Evolutionary conservation across 202 grass and related monocot genomes (phyloP), one percentile per base, ranked within the genome.

Genomic region (Setaria viridis): DNA sequence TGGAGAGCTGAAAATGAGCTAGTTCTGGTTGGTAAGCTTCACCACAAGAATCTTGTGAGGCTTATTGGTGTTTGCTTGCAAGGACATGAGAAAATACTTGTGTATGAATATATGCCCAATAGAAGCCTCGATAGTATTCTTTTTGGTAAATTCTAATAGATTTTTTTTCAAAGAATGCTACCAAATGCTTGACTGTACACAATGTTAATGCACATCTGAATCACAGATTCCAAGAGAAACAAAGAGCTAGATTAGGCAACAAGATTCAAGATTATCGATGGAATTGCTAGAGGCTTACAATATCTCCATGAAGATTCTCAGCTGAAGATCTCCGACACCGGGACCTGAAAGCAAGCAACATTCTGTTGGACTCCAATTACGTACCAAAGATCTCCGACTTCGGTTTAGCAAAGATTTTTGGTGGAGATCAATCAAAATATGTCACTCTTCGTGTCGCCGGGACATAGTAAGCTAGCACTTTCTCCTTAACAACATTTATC

Each of bases 251-350:
- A 84, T 16, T 94, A 91, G 89, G 85, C 15, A 48, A 79, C 80
- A 50, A 80, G 81, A 19, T 84, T 87, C 21, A 83, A 77, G 53
- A 85, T 97, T 13, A 81, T 97, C 39, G 70, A 43, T 9, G 94
- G 92, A 58, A 55, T 90, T 4, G 91, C 84, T 41, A 32, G 83
- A 89, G 91, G 94, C 53, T 73, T 97, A 4, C 83, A 85, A 19
- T 97, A 97, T 53, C 88, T 92, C 7, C 94, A 92, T 1, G 87
- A 97, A 86, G 94, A 97, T 46, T 97, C 92, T 58, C 89, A 88
- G 43, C 1, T 91, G 21, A 89, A 34, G 74, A 86, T 94, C n/a
- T n/a, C n/a, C n/a, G n/a, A n/a, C 94, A 97, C 39, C 82, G 88
- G 6, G 94, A 97, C 78, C 83, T 97, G 1, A 97, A 92, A 84